phyloP scores from a whole-genome alignment of 306 rosid species.

The Prunus davidiana region DNA sequence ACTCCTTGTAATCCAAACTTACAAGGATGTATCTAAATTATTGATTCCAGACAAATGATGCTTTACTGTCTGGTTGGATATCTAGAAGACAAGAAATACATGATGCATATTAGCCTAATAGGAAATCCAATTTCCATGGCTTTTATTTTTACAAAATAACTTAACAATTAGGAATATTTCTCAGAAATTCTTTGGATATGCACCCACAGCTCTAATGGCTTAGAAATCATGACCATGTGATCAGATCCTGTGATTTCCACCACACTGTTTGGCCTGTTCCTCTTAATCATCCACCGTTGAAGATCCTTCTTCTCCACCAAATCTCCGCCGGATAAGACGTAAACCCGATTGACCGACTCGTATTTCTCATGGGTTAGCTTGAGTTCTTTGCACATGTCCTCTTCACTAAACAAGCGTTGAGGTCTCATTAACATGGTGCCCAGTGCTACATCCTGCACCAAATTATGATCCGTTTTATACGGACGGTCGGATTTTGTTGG shows the following conservation, averaged over 20 bases:
- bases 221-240: conserved; percentile 48
- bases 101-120: neutral
- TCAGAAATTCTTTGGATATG: conserved; percentile 20
- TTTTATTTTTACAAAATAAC: neutral
- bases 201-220: conserved; percentile 27
- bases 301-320: neutral
- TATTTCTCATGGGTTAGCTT: conserved; percentile 13
- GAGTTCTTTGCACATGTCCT: conserved; percentile 26
- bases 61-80: too few species aligned
- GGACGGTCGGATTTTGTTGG: neutral
- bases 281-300: conserved; percentile 35
- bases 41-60: neutral
- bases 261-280: conserved; percentile 32
- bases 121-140: neutral
- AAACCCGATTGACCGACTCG: conserved; percentile 36
- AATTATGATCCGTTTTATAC: neutral
- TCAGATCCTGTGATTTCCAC: conserved; percentile 31
- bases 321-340: conserved; percentile 26
- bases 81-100: neutral
- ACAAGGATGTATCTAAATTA: neutral
- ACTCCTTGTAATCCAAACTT: neutral
- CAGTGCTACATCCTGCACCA: conserved; percentile 25
- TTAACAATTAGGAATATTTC: neutral
- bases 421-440: conserved; percentile 40
- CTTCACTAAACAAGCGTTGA: conserved; percentile 18